Conservation (phyloP, 2,329 filamentous ascomycete species). For the Fusarium sp. region DNA sequence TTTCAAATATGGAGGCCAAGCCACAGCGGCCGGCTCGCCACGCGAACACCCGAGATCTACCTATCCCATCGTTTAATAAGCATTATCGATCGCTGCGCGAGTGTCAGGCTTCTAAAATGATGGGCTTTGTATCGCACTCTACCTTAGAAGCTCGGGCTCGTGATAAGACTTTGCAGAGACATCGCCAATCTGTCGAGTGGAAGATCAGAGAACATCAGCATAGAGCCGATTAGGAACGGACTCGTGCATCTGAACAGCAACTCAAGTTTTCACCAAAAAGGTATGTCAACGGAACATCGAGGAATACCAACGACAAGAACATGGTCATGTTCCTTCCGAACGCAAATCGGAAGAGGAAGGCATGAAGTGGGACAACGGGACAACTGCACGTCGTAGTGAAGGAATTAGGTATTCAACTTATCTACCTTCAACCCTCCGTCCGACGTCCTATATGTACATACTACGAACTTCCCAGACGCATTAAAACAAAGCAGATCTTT, state of each 20-base stretch:
- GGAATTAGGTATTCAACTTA: conserved; percentile 47
- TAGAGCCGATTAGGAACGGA: conserved; percentile 34
- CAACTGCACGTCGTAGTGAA: conserved; percentile 36
- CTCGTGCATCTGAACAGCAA: conserved; percentile 7
- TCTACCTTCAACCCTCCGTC: conserved; percentile 48
- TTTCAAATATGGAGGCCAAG: conserved; percentile 48
- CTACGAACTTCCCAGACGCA: conserved; percentile 48
- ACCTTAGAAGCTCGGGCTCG: conserved; percentile 41
- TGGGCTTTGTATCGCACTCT: conserved; percentile 38
- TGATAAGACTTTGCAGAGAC: conserved; percentile 38
- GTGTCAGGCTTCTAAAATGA: conserved; percentile 32
- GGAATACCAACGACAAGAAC: conserved; percentile 14
- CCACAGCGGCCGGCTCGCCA: neutral
- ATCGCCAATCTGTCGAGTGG: conserved; percentile 32
- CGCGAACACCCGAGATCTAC: conserved; percentile 10
- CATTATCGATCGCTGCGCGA: conserved; percentile 39
- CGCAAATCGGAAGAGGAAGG: conserved; percentile 19
- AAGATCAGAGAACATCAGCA: conserved; percentile 43
- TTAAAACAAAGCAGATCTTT: conserved; percentile 51
- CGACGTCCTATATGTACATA: conserved; percentile 57
- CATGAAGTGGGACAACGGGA: neutral
- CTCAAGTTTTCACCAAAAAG: conserved; percentile 4
- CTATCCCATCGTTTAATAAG: conserved; percentile 33
- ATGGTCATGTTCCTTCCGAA: conserved; percentile 38
- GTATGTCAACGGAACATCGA: conserved; percentile 22